Evolutionary conservation across 169 alveolate genomes (phyloP).

Genomic region (Eimeria acervulina): DNA sequence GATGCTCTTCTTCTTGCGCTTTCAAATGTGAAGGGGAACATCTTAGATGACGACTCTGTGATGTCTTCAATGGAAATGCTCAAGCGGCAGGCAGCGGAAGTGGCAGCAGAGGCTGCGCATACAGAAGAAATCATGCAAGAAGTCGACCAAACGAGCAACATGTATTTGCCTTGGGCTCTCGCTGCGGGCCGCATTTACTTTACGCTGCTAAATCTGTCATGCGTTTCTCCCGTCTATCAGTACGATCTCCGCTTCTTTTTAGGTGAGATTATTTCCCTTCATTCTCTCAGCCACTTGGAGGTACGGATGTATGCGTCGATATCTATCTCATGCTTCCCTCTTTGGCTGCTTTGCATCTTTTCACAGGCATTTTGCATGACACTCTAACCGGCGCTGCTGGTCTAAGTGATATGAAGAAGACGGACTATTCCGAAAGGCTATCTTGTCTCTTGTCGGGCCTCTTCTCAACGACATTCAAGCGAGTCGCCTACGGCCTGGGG

Average conservation of each 20-base stretch:
- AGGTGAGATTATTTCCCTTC: constrained; percentile 86
- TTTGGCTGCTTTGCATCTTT: constrained; percentile 11
- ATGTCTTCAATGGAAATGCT: constrained; percentile 91
- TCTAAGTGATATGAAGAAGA: constrained; percentile 50
- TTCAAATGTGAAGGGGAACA: constrained; percentile 97
- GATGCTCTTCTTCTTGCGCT: constrained; percentile 96
- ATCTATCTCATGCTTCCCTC: constrained; percentile 59
- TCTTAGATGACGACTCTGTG: constrained; percentile 94
- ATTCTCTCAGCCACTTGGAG: background rate
- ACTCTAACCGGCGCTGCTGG: constrained; percentile 81
- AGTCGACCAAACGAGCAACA: constrained; percentile 92
- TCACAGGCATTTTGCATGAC: constrained; percentile 70
- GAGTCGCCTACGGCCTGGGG: constrained; percentile 83
- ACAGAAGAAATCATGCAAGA: constrained; percentile 97
- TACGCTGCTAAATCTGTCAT: constrained; percentile 91
- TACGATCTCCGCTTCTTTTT: constrained; percentile 96
- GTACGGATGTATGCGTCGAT: constrained; percentile 3
- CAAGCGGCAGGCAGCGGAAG: constrained; percentile 96
- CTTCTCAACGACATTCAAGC: constrained; percentile 74
- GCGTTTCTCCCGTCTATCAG: constrained; percentile 95
- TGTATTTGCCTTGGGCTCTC: constrained; percentile 93
- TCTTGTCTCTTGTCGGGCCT: constrained; percentile 58
- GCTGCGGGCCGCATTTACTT: constrained; percentile 94
- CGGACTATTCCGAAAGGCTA: constrained; percentile 79
- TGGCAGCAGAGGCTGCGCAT: constrained; percentile 94